phyloP scores from a whole-genome alignment of 345 rosid genomes.

The Hevea brasiliensis region DNA sequence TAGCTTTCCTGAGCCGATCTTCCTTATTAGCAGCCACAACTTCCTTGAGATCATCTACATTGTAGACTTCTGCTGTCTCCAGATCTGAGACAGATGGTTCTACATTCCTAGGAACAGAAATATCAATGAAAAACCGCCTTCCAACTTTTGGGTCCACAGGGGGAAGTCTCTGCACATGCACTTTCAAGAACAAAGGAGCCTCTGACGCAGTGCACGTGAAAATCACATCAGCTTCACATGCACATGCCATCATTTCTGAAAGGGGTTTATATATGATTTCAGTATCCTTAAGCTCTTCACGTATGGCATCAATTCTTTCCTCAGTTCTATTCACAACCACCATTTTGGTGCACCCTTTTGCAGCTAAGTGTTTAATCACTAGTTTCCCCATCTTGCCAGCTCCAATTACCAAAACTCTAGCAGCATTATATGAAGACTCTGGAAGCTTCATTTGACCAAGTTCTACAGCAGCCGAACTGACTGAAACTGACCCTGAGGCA shows the following conservation, averaged over 20 bases:
- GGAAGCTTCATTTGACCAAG: slow-evolving; percentile 25
- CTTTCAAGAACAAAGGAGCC: slow-evolving; percentile 24
- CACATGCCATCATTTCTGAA: slow-evolving; percentile 23
- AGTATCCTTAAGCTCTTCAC: slow-evolving; percentile 22
- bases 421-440: slow-evolving; percentile 13
- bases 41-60: slow-evolving; percentile 29
- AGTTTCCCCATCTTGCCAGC: slow-evolving; percentile 34
- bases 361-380: slow-evolving; percentile 28
- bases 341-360: slow-evolving; percentile 26
- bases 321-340: slow-evolving; percentile 29
- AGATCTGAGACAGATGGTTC: slow-evolving; percentile 21
- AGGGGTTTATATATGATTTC: slow-evolving; percentile 25
- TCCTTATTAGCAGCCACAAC: slow-evolving; percentile 30
- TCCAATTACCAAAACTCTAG: slow-evolving; percentile 25
- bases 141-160: slow-evolving; percentile 7
- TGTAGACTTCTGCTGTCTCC: slow-evolving; percentile 21
- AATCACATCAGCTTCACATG: slow-evolving; percentile 24
- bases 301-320: slow-evolving; percentile 21
- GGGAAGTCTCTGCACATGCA: slow-evolving; percentile 12
- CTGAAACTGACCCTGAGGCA: slow-evolving; percentile 29
- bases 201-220: slow-evolving; percentile 31
- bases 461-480: slow-evolving; percentile 31
- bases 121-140: slow-evolving; percentile 20
- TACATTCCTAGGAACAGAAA: slow-evolving; percentile 32
- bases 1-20: slow-evolving; percentile 28